A percentile compares a stretch with the other conserved stretches of the same genome.
Evolutionary conservation across 2,329 filamentous ascomycete genomes (phyloP).

Genomic region (Cladosporium sp.): DNA sequence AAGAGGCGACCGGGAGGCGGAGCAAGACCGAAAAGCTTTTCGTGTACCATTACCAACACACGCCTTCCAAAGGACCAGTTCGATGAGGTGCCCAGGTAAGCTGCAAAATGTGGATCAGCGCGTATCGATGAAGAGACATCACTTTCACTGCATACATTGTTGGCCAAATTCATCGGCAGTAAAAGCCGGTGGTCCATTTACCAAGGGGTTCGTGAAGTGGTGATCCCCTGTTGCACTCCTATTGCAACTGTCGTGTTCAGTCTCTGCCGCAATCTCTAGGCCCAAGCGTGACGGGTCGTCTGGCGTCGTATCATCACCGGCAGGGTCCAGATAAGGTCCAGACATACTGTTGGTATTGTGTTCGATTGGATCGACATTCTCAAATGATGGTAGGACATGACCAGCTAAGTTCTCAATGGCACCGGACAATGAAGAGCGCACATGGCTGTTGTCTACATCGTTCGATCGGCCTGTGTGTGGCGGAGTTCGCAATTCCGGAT

Average conservation of each 20-base stretch:
- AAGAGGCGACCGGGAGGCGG: conserved; percentile 47
- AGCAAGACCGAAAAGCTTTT: conserved; percentile 47
- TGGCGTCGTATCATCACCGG: background rate
- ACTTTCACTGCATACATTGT: conserved; percentile 40
- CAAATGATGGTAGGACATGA: conserved; percentile 6
- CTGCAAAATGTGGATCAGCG: conserved; percentile 31
- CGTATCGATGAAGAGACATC: background rate
- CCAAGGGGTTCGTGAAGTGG: conserved; percentile 46
- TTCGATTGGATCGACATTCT: background rate
- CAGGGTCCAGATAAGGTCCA: background rate
- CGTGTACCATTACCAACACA: conserved; percentile 51
- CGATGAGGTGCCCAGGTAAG: conserved; percentile 57
- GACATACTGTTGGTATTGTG: background rate
- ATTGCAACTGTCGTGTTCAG: conserved; percentile 18
- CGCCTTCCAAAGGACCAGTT: conserved; percentile 58
- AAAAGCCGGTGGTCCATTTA: conserved; percentile 32
- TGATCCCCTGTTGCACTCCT: conserved; percentile 21
- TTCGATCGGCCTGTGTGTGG: conserved; percentile 4
- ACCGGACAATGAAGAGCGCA: background rate
- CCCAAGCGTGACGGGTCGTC: conserved; percentile 11
- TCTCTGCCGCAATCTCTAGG: conserved; percentile 14
- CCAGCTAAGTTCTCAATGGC: background rate
- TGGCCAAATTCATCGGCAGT: conserved; percentile 43
- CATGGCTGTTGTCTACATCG: background rate
- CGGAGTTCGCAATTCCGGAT: conserved; percentile 1